Base-by-base conservation (phyloP, 768 basidiomycete genomes). In the Kwoniella europaea region DNA sequence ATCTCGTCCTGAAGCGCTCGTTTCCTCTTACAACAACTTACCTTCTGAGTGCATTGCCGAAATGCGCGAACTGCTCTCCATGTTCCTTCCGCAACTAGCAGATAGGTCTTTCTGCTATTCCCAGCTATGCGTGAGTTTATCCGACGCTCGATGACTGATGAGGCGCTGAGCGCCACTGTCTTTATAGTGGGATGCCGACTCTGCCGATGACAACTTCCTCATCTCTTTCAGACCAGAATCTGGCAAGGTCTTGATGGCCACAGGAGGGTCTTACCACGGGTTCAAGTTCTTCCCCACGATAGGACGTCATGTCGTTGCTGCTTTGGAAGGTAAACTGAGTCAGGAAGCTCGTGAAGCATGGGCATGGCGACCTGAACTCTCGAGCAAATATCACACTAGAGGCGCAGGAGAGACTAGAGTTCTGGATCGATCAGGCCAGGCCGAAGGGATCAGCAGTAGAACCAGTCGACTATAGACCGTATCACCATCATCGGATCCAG, bases 261-360 rank as follows among this genome's bases (percentile, higher is more conserved):
- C 60, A 13, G 60, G 60, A 20, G 60, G 60, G 12, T 62, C 60
- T 6, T 62, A 62, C 27, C 60, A 62, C 20, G 60, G 60, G 1
- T 62, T 62, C 60, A 62, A 62, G 29, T 62, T 62, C 60, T 62
- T 62, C 60, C 60, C 60, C 43, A 62, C 44, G 10, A 43, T 62
- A 7, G 60, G 60, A 16, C 41, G 44, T 10, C 44, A 62, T 46
- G 44, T 62, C n/a, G 60, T 62, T 4, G 20, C 41, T 20, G 60
- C 60, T 18, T 27, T 62, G 43, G 60, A 62, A 50, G 60, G 60
- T 22, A 62, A 16, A 22, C n/a, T 62, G 29, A 50, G 42, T 18
- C 16, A 62, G 22, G 60, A 62, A 20, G 7, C 44, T 18, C 42
- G 42, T 16, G 16, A 43, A 20, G 60, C 60, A 2, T 62, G 60